A percentile compares a stretch with the other conserved stretches of the same genome.
Conservation (phyloP, 2,329 filamentous ascomycete species). For the Fusarium coicis region DNA sequence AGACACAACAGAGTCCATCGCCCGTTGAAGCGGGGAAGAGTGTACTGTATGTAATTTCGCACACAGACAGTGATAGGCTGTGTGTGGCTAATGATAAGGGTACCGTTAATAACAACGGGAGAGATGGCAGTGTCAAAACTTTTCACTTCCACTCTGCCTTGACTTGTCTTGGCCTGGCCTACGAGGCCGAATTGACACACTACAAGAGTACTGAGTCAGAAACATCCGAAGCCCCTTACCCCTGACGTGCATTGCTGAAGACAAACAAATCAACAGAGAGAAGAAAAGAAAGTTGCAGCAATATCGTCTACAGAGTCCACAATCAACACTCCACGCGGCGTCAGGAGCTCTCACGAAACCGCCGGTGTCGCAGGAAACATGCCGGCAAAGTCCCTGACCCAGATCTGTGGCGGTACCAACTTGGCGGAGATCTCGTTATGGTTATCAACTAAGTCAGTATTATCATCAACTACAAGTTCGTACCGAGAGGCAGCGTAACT, state of each 20-base stretch:
- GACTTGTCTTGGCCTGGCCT: background rate
- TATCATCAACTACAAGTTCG: background rate
- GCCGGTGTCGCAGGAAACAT: conserved; percentile 17
- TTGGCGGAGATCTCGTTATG: background rate
- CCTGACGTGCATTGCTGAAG: conserved; percentile 15
- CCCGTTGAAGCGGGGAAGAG: conserved; percentile 31
- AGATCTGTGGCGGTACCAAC: conserved; percentile 21
- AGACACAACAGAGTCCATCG: conserved; percentile 13
- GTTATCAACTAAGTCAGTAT: background rate
- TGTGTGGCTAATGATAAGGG: conserved; percentile 15
- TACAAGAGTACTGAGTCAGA: conserved; percentile 7
- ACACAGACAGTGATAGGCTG: conserved; percentile 11
- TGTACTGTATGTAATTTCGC: conserved; percentile 2
- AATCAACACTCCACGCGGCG: background rate
- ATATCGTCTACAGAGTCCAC: background rate
- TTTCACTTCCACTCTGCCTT: background rate
- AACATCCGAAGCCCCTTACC: background rate
- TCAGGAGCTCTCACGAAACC: conserved; percentile 19
- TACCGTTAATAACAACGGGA: background rate
- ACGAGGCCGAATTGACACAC: background rate
- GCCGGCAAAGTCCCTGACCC: background rate
- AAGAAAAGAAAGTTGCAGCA: background rate
- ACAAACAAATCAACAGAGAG: conserved; percentile 14
- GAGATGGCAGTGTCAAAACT: conserved; percentile 7
- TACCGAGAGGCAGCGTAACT: background rate